Conservation (phyloP, 1,284 basidiomycete species). For the Malassezia pachydermatis region DNA sequence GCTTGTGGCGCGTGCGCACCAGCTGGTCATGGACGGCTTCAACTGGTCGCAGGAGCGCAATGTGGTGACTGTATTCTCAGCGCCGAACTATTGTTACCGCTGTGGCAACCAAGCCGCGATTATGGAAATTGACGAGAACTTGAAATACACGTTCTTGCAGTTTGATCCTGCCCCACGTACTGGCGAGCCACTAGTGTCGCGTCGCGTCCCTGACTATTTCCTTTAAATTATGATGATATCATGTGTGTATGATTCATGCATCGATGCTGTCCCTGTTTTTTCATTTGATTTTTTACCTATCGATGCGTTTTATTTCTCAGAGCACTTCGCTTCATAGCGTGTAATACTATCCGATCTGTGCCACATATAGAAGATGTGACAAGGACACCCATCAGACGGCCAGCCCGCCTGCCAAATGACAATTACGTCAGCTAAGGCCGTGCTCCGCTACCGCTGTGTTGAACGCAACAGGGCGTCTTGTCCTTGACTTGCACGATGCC, state of each 20-base stretch:
- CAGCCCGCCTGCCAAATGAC: not conserved
- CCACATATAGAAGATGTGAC: not conserved
- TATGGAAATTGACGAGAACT: constrained; percentile 99
- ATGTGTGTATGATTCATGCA: not conserved
- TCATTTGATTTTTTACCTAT: not conserved
- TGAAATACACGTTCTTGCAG: constrained; percentile 91
- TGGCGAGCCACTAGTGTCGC: constrained; percentile 92
- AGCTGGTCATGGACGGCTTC: constrained; percentile 89
- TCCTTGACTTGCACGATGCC: not conserved
- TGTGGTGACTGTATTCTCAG: constrained; percentile 99
- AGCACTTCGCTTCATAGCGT: too few relatives aligned
- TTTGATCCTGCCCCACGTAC: constrained; percentile 97
- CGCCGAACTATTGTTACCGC: constrained; percentile 80
- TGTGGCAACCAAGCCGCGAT: constrained; percentile 99
- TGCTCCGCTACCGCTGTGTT: not conserved
- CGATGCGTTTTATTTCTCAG: too few relatives aligned
- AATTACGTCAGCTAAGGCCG: not conserved
- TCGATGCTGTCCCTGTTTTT: not conserved
- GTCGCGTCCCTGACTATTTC: constrained; percentile 77
- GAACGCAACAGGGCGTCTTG: not conserved
- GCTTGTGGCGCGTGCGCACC: constrained; percentile 57
- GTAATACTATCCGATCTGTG: not conserved
- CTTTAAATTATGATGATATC: constrained; percentile 8
- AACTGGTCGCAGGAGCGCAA: constrained; percentile 99
- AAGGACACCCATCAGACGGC: not conserved